Evolutionary conservation across 2,329 filamentous ascomycete genomes (phyloP).

Genomic region (Dryadomyces sulphureus): DNA sequence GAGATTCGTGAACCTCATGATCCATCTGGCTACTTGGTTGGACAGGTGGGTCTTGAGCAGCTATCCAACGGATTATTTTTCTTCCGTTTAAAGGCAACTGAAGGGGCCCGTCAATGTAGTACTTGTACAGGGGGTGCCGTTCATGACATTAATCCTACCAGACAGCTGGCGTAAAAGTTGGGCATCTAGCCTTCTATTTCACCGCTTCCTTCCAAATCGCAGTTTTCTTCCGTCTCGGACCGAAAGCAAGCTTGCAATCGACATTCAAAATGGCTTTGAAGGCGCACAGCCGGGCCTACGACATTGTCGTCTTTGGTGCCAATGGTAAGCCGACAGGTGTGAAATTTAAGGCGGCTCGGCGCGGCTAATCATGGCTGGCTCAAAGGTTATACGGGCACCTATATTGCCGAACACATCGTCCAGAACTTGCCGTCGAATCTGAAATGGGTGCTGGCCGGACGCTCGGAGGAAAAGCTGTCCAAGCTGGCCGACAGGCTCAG

Average conservation of each 20-base stretch:
- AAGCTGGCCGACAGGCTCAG: constrained; percentile 52
- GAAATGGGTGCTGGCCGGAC: constrained; percentile 79
- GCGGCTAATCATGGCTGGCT: neutral
- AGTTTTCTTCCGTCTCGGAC: no score
- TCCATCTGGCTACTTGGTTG: no score
- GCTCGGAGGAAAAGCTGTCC: constrained; percentile 63
- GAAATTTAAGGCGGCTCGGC: neutral
- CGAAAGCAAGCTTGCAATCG: neutral
- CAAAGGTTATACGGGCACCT: constrained; percentile 65
- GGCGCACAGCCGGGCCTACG: constrained; percentile 37
- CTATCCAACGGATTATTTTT: no score
- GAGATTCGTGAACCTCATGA: no score
- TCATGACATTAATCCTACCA: no score
- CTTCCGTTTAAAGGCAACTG: no score
- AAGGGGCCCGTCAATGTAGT: no score
- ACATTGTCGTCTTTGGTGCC: constrained; percentile 42
- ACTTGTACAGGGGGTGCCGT: no score
- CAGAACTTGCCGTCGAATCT: constrained; percentile 56
- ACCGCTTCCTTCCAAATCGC: no score
- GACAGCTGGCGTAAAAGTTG: no score
- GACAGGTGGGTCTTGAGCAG: no score
- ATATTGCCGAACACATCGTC: constrained; percentile 62
- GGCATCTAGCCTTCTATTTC: no score
- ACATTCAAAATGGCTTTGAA: constrained; percentile 8
- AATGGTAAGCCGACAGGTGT: constrained; percentile 27